Base-by-base conservation (phyloP, 2,329 filamentous ascomycete genomes). In the Penicillium digitatum region DNA sequence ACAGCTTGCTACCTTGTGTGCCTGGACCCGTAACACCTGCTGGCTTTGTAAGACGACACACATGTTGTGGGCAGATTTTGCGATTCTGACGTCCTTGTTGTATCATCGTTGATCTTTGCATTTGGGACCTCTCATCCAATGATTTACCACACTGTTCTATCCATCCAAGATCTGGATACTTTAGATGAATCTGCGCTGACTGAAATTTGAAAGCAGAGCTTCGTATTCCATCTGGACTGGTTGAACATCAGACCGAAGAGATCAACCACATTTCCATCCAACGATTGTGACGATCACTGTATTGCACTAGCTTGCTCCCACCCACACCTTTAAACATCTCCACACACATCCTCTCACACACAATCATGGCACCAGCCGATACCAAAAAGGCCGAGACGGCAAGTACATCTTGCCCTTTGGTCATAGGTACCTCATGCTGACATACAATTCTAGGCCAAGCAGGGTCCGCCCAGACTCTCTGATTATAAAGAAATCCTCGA, bases 401-500 rank as follows among this genome's bases (percentile, higher is more conserved):
- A 61, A 44, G 66, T 65, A 24, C 14, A 49, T 32, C 24, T 20
- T 31, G 26, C 10, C 35, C 11, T 26, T 9, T 38, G 26, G 12
- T 22, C 16, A 22, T 18, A 24, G 9, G 10, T 14, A 32, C n/a
- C 26, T 48, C 16, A 37, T 20, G 20, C 48, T 50, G 16, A 50
- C n/a, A 24, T 34, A 3, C 27, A 31, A 37, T 11, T 16, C 37
- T 34, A 47, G 72, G 70, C 77, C 74, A 76, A 79, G 64, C 75
- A 80, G 59, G 77, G 74, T 51, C 70, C 73, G 55, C 72, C 77
- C 53, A 78, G 74, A 58, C 72, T 85, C 66, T 79, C 80, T 56
- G 83, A 89, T 57, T 83, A 90, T 62, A 86, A 84, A 56, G 88
- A 94, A 62, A 81, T 81, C 70, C 86, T 99, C 74, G 93, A 97